Evolutionary conservation across 306 rosid genomes (phyloP).

Genomic region (Vigna angularis): DNA sequence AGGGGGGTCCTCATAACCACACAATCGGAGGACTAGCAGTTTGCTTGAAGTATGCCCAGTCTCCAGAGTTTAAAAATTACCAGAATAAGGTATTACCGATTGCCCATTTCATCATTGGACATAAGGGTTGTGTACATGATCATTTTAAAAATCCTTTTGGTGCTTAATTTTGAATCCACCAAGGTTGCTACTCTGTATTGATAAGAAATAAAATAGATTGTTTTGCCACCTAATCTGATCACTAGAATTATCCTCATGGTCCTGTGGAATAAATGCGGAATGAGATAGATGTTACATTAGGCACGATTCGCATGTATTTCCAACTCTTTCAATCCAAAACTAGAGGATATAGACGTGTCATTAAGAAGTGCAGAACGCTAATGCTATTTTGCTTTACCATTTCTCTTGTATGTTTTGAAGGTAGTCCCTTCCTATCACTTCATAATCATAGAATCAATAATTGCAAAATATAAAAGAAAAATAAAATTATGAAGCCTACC

Average conservation of each 20-base stretch:
- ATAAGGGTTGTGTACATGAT: background rate
- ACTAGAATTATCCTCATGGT: background rate
- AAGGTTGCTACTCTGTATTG: background rate
- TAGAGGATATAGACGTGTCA: background rate
- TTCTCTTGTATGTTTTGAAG: background rate
- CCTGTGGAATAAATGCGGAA: background rate
- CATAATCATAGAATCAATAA: background rate
- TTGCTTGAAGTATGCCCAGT: slow-evolving; percentile 80
- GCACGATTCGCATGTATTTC: background rate
- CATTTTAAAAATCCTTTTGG: background rate
- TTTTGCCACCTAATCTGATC: background rate
- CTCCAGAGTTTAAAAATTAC: slow-evolving; percentile 78
- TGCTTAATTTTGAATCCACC: slow-evolving; percentile 4
- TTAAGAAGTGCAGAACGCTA: background rate
- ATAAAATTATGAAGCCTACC: background rate
- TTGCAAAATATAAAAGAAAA: background rate
- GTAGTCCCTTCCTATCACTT: background rate
- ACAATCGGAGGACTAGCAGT: slow-evolving; percentile 97
- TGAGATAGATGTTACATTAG: background rate
- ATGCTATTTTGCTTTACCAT: slow-evolving; percentile 6
- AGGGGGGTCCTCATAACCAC: slow-evolving; percentile 99
- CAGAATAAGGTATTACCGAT: slow-evolving; percentile 70
- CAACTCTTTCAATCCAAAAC: background rate
- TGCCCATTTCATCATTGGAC: slow-evolving; percentile 24
- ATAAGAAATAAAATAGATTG: slow-evolving; percentile 8